phyloP scores from a whole-genome alignment of 106 monocot species.

The Hemerocallis citrina region DNA sequence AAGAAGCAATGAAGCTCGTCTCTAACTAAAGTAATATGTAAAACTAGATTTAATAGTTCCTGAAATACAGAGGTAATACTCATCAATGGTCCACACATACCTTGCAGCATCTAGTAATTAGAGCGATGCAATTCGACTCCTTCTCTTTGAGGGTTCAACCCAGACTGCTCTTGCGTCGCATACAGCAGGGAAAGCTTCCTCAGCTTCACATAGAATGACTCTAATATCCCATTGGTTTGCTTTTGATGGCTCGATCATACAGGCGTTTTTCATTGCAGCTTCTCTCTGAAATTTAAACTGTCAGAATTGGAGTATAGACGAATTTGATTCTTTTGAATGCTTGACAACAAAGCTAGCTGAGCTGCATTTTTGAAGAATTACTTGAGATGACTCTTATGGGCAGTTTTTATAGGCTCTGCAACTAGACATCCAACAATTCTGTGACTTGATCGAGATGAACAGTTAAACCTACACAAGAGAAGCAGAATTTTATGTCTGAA shows the following conservation, averaged over 20 bases:
- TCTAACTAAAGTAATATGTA: no score
- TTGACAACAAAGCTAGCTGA: neutral
- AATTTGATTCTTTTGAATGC: neutral
- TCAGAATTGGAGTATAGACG: constrained; percentile 35
- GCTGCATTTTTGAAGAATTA: neutral
- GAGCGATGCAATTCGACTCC: no score
- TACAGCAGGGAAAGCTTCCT: constrained; percentile 39
- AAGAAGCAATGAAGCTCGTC: no score
- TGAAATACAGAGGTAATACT: no score
- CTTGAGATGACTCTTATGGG: constrained; percentile 40
- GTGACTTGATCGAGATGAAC: constrained; percentile 42
- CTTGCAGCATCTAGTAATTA: no score
- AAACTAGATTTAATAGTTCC: no score
- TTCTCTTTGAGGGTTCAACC: no score
- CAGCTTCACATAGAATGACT: constrained; percentile 54
- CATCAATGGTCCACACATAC: no score
- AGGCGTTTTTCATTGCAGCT: constrained; percentile 10
- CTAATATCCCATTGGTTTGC: constrained; percentile 22
- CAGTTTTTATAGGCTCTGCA: constrained; percentile 51
- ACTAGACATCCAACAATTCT: constrained; percentile 58
- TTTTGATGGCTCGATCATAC: neutral
- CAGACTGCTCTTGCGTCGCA: no score
- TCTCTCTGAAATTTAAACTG: constrained; percentile 45
- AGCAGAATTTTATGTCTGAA: neutral
- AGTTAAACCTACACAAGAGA: no score